Percentiles rank a stretch among this genome's conserved stretches.
Conservation (phyloP, 2,329 filamentous ascomycete genomes). For the Talaromyces albobiverticillius region DNA sequence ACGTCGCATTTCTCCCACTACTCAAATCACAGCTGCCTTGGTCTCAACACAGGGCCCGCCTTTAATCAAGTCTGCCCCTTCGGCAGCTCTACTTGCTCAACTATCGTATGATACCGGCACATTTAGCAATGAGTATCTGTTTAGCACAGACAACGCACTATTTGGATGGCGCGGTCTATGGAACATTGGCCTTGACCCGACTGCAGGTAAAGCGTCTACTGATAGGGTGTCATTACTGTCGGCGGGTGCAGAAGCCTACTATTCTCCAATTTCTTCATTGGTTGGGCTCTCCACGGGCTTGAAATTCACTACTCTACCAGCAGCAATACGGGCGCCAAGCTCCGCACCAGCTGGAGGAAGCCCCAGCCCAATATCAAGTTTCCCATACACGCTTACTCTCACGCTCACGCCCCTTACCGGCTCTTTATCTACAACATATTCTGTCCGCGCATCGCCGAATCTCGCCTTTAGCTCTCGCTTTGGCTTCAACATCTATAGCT, state of each 20-base stretch:
- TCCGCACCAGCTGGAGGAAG: conserved; percentile 21
- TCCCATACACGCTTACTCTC: conserved; percentile 88
- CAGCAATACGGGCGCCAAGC: conserved; percentile 43
- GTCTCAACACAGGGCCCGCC: conserved; percentile 39
- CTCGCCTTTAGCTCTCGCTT: conserved; percentile 86
- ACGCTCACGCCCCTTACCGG: conserved; percentile 94
- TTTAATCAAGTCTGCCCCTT: conserved; percentile 43
- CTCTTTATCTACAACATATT: conserved; percentile 85
- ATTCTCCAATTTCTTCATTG: conserved; percentile 90
- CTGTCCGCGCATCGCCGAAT: conserved; percentile 78
- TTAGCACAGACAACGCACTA: conserved; percentile 86
- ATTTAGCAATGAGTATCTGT: conserved; percentile 85
- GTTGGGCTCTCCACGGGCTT: conserved; percentile 86
- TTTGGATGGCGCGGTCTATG: conserved; percentile 86
- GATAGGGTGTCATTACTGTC: conserved; percentile 69
- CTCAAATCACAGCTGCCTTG: conserved; percentile 72
- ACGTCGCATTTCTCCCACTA: conserved; percentile 70
- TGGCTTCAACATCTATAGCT: conserved; percentile 97
- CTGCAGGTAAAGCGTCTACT: conserved; percentile 18
- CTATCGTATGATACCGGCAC: conserved; percentile 73
- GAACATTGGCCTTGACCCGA: conserved; percentile 73
- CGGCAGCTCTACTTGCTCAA: conserved; percentile 45
- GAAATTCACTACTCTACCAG: conserved; percentile 77
- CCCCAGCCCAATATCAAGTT: conserved; percentile 58
- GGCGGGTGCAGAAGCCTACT: conserved; percentile 90